Conservation (phyloP, 2,329 filamentous ascomycete genomes). For the Tolypocladium sp. region DNA sequence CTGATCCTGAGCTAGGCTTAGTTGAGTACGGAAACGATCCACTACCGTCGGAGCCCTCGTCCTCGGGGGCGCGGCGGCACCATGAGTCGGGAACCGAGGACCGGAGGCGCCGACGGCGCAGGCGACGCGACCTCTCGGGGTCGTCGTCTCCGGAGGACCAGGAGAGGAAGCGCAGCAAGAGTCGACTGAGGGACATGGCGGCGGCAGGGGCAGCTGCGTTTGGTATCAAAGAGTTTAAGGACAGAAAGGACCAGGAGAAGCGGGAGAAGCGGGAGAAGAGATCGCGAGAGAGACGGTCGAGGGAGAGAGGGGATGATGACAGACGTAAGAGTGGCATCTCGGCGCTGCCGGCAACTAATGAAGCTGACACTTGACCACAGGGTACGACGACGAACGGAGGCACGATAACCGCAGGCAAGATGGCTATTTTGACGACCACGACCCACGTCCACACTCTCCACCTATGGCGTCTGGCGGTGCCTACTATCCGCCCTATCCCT, state of each 20-base stretch:
- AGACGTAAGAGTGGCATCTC: slow-evolving; percentile 16
- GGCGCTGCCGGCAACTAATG: background rate
- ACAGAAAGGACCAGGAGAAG: slow-evolving; percentile 36
- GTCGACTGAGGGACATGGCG: slow-evolving; percentile 44
- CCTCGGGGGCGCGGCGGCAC: slow-evolving; percentile 20
- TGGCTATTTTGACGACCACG: slow-evolving; percentile 24
- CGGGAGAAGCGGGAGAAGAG: slow-evolving; percentile 26
- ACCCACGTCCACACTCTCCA: slow-evolving; percentile 32
- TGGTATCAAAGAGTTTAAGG: slow-evolving; percentile 51
- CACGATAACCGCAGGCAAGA: slow-evolving; percentile 22
- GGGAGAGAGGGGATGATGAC: slow-evolving; percentile 16
- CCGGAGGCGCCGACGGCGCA: slow-evolving; percentile 26
- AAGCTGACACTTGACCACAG: slow-evolving; percentile 11
- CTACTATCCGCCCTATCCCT: slow-evolving; percentile 34
- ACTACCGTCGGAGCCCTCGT: slow-evolving; percentile 33
- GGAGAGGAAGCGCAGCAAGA: slow-evolving; percentile 41
- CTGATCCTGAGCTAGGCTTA: slow-evolving; percentile 60
- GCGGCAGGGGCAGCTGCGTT: slow-evolving; percentile 52
- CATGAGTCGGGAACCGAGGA: slow-evolving; percentile 42
- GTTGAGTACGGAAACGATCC: slow-evolving; percentile 57
- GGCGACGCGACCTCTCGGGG: slow-evolving; percentile 26
- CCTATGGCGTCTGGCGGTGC: slow-evolving; percentile 42
- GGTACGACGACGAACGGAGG: slow-evolving; percentile 24
- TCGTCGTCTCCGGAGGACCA: slow-evolving; percentile 23
- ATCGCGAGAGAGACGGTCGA: slow-evolving; percentile 24